Conservation (phyloP, 2,329 filamentous ascomycete species). For the Monilinia aucupariae region DNA sequence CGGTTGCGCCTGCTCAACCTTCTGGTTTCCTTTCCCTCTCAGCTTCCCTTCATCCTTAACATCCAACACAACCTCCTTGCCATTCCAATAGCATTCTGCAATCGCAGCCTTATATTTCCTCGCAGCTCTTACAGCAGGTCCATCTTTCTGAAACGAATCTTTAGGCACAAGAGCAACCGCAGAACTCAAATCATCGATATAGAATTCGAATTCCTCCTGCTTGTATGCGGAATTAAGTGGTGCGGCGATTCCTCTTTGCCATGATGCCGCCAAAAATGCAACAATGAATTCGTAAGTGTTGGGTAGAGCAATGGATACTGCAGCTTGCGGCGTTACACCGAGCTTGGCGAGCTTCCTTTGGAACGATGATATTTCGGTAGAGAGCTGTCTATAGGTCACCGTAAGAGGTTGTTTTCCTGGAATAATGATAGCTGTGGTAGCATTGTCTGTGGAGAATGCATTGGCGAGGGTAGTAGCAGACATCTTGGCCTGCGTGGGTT, state of each 20-base stretch:
- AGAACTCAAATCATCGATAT: slow-evolving; percentile 81
- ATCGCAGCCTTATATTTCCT: slow-evolving; percentile 77
- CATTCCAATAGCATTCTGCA: slow-evolving; percentile 79
- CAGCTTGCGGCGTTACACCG: slow-evolving; percentile 62
- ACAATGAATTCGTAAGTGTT: slow-evolving; percentile 89
- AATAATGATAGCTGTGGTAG: slow-evolving; percentile 64
- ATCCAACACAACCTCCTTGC: slow-evolving; percentile 65
- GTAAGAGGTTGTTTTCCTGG: slow-evolving; percentile 60
- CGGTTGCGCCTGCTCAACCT: slow-evolving; percentile 54
- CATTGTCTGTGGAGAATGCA: slow-evolving; percentile 48
- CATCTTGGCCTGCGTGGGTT: slow-evolving; percentile 21
- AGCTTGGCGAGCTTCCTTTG: slow-evolving; percentile 72
- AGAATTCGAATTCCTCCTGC: slow-evolving; percentile 86
- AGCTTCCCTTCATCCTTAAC: slow-evolving; percentile 72
- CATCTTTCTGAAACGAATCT: slow-evolving; percentile 61
- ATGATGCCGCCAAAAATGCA: slow-evolving; percentile 78
- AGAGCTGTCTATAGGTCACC: slow-evolving; percentile 65
- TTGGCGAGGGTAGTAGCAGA: slow-evolving; percentile 47
- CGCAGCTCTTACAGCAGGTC: slow-evolving; percentile 69
- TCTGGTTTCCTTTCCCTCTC: slow-evolving; percentile 43
- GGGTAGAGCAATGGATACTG: slow-evolving; percentile 75
- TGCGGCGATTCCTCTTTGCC: slow-evolving; percentile 77
- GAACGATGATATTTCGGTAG: slow-evolving; percentile 61
- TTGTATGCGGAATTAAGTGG: slow-evolving; percentile 87
- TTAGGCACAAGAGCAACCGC: slow-evolving; percentile 70